These are phyloP conservation scores for Aspergillus sp. DNA, from an alignment of 2,329 filamentous ascomycete genomes.

Conservation along the genomic window DNA sequence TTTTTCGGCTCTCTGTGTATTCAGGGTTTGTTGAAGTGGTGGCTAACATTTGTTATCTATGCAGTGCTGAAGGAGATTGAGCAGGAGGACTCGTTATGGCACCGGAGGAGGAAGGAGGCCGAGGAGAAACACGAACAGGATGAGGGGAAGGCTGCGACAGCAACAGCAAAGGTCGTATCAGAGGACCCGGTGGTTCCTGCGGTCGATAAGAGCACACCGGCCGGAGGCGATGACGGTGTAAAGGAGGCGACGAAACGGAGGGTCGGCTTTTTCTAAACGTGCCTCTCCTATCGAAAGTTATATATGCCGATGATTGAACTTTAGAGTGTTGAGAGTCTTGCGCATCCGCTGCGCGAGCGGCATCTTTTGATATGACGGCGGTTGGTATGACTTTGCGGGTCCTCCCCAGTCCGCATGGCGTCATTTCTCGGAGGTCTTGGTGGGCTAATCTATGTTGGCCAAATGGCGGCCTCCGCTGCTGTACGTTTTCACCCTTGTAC, in stretches of 20 bases:
- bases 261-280: conserved; percentile 35
- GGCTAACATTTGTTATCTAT: conserved; percentile 11
- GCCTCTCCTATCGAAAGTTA: neutral
- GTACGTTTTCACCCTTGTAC: neutral
- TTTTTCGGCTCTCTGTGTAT: neutral
- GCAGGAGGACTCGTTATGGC: conserved; percentile 45
- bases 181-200: conserved; percentile 5
- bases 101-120: conserved; percentile 29
- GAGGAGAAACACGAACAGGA: conserved; percentile 46
- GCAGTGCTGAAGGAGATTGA: conserved; percentile 47
- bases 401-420: too few species aligned
- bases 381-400: too few species aligned
- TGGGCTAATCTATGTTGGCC: too few species aligned
- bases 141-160: conserved; percentile 45
- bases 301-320: too few species aligned
- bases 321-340: too few species aligned
- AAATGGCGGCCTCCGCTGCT: neutral
- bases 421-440: too few species aligned
- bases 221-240: conserved; percentile 20
- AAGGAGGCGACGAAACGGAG: conserved; percentile 29
- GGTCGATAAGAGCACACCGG: conserved; percentile 18
- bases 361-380: too few species aligned
- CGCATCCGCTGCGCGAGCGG: too few species aligned
- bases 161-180: neutral
- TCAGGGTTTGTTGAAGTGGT: neutral